Evolutionary conservation across 2,329 filamentous ascomycete species (phyloP).

Genomic region (Immersiporthe knoxdaviesiana): DNA sequence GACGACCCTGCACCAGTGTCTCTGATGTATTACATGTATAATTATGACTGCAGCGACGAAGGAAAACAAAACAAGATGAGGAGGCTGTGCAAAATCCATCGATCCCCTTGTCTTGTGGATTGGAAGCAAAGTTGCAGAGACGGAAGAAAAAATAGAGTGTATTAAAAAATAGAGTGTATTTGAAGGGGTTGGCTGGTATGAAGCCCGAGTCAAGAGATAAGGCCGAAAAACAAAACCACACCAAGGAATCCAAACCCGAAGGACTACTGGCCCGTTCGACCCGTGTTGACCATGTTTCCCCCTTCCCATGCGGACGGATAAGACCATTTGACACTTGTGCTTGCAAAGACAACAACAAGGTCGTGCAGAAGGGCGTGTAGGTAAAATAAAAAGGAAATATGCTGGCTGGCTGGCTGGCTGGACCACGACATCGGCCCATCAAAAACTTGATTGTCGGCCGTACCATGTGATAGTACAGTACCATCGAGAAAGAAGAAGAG

Average conservation of each 20-base stretch:
- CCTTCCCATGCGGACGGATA: background rate
- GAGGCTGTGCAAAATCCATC: background rate
- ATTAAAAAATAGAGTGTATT: background rate
- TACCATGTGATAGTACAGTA: background rate
- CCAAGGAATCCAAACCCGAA: background rate
- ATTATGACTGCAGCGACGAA: background rate
- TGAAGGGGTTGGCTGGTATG: background rate
- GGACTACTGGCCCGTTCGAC: background rate
- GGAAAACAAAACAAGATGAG: background rate
- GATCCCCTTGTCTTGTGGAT: background rate
- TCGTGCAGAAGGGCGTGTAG: background rate
- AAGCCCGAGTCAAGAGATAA: conserved; percentile 5
- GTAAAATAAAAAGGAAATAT: background rate
- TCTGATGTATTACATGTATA: background rate
- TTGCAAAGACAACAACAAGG: background rate
- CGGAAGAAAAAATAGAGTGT: background rate
- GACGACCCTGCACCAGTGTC: background rate
- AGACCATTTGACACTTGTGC: background rate
- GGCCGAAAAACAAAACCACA: background rate
- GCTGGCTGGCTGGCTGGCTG: background rate
- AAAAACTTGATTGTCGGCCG: background rate
- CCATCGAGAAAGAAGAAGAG: background rate
- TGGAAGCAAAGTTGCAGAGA: background rate
- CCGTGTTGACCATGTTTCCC: background rate
- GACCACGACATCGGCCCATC: background rate